Conservation (phyloP, 352 stramenopile species). For the Globisporangium cederbergense region DNA sequence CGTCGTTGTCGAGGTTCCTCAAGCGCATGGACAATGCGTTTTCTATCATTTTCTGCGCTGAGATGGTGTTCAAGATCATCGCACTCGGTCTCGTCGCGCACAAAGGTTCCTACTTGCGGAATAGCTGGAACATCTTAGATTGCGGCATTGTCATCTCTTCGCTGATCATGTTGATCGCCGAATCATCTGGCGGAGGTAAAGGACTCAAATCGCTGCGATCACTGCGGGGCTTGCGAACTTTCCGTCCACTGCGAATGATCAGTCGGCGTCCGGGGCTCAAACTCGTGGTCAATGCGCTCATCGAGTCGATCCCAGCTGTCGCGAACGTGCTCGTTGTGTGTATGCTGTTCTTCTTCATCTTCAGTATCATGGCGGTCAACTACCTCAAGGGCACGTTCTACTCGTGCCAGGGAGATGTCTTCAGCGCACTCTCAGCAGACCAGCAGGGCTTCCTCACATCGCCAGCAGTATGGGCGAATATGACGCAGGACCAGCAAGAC, state of each 20-base stretch:
- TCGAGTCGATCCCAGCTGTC: conserved; percentile 87
- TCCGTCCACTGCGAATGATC: conserved; percentile 91
- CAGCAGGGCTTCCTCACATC: conserved; percentile 46
- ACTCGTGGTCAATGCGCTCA: conserved; percentile 89
- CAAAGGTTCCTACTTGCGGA: conserved; percentile 75
- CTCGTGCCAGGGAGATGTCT: conserved; percentile 65
- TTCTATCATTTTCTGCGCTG: conserved; percentile 75
- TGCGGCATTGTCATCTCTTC: conserved; percentile 85
- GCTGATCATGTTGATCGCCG: conserved; percentile 56
- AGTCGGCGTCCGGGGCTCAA: conserved; percentile 80
- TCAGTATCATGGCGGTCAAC: conserved; percentile 93
- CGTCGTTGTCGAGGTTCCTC: conserved; percentile 35
- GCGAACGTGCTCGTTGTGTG: conserved; percentile 90
- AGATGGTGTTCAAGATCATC: conserved; percentile 91
- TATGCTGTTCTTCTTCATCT: conserved; percentile 93
- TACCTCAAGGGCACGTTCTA: conserved; percentile 92
- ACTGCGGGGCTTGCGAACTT: conserved; percentile 79
- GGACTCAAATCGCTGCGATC: conserved; percentile 78
- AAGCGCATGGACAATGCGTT: conserved; percentile 71
- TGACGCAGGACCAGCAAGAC: conserved; percentile 28
- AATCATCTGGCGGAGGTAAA: conserved; percentile 34
- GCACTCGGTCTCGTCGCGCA: conserved; percentile 71
- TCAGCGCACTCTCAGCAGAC: conserved; percentile 33
- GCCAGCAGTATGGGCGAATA: conserved; percentile 33
- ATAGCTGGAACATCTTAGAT: conserved; percentile 90